Evolutionary conservation across 2,329 filamentous ascomycete genomes (phyloP).

Genomic region (Colletotrichum godetiae): DNA sequence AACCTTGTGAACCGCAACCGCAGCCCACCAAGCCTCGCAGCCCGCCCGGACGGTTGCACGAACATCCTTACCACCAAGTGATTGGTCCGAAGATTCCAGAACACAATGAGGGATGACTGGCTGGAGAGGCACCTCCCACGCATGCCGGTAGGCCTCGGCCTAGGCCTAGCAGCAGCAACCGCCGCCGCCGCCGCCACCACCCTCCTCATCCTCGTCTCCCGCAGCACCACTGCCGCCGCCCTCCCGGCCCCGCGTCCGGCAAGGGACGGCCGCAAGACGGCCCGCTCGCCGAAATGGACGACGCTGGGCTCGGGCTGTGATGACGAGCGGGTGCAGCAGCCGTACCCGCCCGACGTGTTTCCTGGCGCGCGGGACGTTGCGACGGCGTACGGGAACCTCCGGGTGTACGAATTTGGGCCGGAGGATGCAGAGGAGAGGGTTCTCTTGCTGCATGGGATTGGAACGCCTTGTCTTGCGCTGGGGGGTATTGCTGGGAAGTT

Average conservation of each 20-base stretch:
- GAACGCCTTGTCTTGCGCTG: constrained; percentile 79
- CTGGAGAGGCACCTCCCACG: constrained; percentile 18
- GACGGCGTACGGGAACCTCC: constrained; percentile 76
- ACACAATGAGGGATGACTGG: constrained; percentile 19
- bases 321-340: constrained; percentile 44
- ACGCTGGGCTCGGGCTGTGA: constrained; percentile 48
- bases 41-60: background rate
- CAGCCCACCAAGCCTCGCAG: background rate
- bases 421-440: constrained; percentile 76
- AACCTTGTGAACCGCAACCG: background rate
- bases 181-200: constrained; percentile 44
- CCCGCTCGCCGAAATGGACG: constrained; percentile 31
- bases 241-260: constrained; percentile 30
- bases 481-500: constrained; percentile 74
- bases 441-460: constrained; percentile 83
- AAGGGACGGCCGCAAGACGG: constrained; percentile 24
- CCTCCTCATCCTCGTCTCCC: constrained; percentile 47
- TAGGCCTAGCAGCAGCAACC: constrained; percentile 38
- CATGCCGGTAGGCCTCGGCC: constrained; percentile 15
- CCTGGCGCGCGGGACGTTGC: constrained; percentile 76
- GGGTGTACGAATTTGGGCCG: constrained; percentile 86
- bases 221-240: constrained; percentile 36
- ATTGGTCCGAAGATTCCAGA: background rate
- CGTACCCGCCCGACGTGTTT: constrained; percentile 77
- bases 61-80: background rate